These are phyloP conservation scores for Hapsidospora chrysogenum DNA, from an alignment of 495 filamentous ascomycete genomes.

Conservation along the genomic window DNA sequence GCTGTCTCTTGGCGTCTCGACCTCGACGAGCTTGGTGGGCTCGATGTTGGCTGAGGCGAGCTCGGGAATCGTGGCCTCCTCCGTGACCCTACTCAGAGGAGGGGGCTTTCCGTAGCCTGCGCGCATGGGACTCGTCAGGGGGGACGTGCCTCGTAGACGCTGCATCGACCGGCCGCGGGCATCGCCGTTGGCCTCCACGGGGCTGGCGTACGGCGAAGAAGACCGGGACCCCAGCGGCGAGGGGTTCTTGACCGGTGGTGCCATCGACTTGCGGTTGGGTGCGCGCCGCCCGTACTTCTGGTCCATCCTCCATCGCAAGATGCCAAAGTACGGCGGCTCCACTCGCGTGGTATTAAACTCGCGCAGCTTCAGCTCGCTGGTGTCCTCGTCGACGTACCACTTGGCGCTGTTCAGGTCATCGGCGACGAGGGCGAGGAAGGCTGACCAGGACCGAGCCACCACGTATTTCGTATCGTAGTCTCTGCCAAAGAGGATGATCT, in stretches of 20 bases:
- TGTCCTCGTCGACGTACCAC: slow-evolving; percentile 81
- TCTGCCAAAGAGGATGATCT: slow-evolving; percentile 89
- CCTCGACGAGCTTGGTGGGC: slow-evolving; percentile 27
- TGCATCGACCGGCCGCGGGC: slow-evolving; percentile 36
- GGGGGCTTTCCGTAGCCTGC: slow-evolving; percentile 26
- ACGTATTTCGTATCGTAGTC: slow-evolving; percentile 99
- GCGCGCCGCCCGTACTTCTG: slow-evolving; percentile 70
- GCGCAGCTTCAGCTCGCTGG: slow-evolving; percentile 72
- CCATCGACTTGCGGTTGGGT: slow-evolving; percentile 21
- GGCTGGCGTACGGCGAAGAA: slow-evolving; percentile 37
- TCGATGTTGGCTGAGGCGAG: slow-evolving; percentile 10
- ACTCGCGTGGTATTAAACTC: slow-evolving; percentile 79
- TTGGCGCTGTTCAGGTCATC: slow-evolving; percentile 81
- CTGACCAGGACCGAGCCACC: slow-evolving; percentile 78
- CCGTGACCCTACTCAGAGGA: slow-evolving; percentile 30
- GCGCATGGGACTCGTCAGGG: slow-evolving; percentile 34
- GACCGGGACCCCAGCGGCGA: slow-evolving; percentile 18
- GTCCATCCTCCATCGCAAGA: slow-evolving; percentile 83
- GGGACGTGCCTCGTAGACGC: slow-evolving; percentile 31
- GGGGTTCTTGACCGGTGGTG: slow-evolving; percentile 5
- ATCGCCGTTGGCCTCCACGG: slow-evolving; percentile 26
- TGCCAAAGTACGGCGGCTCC: slow-evolving; percentile 89
- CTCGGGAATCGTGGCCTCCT: slow-evolving; percentile 19
- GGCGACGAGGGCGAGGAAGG: slow-evolving; percentile 71
- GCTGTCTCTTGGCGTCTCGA: slow-evolving; percentile 32